These are phyloP conservation scores for Volvariella volvacea DNA, from an alignment of 1,284 basidiomycete genomes.

Conservation along the genomic window DNA sequence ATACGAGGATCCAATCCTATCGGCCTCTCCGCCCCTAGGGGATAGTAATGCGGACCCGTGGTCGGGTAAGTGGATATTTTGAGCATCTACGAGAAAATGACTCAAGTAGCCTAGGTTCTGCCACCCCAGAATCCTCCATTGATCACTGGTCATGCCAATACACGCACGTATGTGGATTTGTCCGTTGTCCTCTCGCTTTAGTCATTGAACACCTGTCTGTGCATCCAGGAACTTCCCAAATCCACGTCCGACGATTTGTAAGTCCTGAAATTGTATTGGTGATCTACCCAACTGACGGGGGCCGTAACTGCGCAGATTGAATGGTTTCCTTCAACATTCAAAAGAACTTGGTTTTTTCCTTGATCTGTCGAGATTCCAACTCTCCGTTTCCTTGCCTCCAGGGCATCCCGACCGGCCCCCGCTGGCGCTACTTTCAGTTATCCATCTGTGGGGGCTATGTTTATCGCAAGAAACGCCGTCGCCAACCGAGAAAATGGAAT, in stretches of 20 bases:
- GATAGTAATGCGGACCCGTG: constrained; percentile 27
- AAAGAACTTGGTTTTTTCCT: constrained; percentile 33
- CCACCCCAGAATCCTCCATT: neutral
- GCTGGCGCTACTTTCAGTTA: constrained; percentile 31
- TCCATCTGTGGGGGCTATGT: constrained; percentile 34
- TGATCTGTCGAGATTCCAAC: constrained; percentile 20
- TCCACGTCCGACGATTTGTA: no score
- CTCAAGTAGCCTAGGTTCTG: no score
- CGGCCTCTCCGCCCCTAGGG: constrained; percentile 1
- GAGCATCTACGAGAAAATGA: no score
- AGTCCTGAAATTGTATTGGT: no score
- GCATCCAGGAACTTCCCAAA: no score
- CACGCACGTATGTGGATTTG: constrained; percentile 12
- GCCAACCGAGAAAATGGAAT: constrained; percentile 17
- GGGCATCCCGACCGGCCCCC: constrained; percentile 27
- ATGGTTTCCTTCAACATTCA: constrained; percentile 25
- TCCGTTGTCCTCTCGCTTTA: neutral
- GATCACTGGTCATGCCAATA: constrained; percentile 10
- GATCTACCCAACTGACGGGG: no score
- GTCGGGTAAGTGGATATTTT: no score
- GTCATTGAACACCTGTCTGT: no score
- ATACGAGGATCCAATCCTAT: constrained; percentile 15
- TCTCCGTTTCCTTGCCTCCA: constrained; percentile 18
- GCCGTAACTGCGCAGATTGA: constrained; percentile 16
- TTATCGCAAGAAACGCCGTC: constrained; percentile 18